Evolutionary conservation across 78 protist species (phyloP).

Genomic region (Chrysochromulina parva): DNA sequence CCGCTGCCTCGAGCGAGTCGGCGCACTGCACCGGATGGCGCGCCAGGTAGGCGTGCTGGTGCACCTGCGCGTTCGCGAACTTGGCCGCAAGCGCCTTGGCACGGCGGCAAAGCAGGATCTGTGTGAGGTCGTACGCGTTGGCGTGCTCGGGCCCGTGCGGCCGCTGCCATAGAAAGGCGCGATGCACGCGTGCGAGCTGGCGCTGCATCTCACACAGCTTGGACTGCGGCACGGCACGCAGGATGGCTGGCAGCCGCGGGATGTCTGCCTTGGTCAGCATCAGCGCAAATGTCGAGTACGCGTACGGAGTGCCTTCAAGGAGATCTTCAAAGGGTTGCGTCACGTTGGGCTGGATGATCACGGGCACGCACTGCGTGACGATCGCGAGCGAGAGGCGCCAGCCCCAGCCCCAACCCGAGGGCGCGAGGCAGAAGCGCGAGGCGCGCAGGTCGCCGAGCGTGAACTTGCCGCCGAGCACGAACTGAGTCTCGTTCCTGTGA

Average conservation of each 20-base stretch:
- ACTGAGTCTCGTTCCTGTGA: neutral
- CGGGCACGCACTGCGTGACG: conserved; percentile 19
- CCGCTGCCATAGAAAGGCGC: neutral
- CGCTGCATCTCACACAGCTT: neutral
- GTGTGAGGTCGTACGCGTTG: neutral
- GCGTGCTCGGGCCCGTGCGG: neutral
- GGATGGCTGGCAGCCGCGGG: neutral
- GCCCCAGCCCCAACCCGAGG: conserved; percentile 26
- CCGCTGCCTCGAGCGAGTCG: neutral
- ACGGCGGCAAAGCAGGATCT: neutral
- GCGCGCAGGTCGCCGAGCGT: conserved; percentile 10
- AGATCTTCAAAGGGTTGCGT: conserved; percentile 15
- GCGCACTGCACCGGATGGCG: neutral
- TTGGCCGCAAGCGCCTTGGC: neutral
- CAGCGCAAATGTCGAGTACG: neutral
- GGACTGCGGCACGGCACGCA: neutral
- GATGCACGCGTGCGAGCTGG: neutral
- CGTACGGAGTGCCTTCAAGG: neutral
- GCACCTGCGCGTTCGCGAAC: too few species aligned
- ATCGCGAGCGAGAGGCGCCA: neutral
- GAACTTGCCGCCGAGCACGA: neutral
- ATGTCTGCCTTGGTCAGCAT: neutral
- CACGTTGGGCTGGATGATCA: conserved; percentile 18
- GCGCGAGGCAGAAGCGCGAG: neutral
- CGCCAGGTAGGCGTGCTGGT: neutral